Conservation (phyloP, 768 basidiomycete genomes). For the Grammothele lineata region DNA sequence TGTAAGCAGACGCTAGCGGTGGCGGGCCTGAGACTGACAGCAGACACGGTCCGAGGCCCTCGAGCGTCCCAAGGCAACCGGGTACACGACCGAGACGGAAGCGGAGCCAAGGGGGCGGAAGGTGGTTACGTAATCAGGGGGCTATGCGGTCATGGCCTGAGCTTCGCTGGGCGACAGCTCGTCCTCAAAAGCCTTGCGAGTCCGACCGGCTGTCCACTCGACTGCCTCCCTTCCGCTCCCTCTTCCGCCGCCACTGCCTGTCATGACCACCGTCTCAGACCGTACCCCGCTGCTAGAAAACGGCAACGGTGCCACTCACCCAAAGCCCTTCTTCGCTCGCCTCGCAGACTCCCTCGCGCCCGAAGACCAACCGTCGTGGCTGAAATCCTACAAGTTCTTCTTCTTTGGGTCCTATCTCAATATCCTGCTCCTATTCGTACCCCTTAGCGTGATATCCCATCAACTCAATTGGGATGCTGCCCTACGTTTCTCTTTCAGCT, state of each 20-base stretch:
- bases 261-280: slow-evolving; percentile 33
- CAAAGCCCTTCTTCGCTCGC: slow-evolving; percentile 28
- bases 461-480: slow-evolving; percentile 71
- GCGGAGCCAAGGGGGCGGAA: neutral
- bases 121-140: slow-evolving; percentile 5
- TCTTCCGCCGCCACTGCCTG: too few relatives aligned
- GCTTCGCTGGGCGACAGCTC: neutral
- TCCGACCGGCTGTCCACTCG: too few relatives aligned
- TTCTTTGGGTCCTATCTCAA: slow-evolving; percentile 69
- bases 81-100: neutral
- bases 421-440: slow-evolving; percentile 74
- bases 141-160: neutral
- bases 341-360: slow-evolving; percentile 42
- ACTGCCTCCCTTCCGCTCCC: too few relatives aligned
- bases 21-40: too few relatives aligned
- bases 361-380: slow-evolving; percentile 64
- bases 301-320: slow-evolving; percentile 26
- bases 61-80: too few relatives aligned
- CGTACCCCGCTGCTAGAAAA: slow-evolving; percentile 46
- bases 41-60: too few relatives aligned
- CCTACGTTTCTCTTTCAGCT: slow-evolving; percentile 69
- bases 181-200: too few relatives aligned
- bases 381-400: slow-evolving; percentile 53
- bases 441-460: slow-evolving; percentile 64
- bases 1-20: too few relatives aligned